Base-by-base conservation (phyloP, 768 basidiomycete genomes). In the Thelephora ganbajun region DNA sequence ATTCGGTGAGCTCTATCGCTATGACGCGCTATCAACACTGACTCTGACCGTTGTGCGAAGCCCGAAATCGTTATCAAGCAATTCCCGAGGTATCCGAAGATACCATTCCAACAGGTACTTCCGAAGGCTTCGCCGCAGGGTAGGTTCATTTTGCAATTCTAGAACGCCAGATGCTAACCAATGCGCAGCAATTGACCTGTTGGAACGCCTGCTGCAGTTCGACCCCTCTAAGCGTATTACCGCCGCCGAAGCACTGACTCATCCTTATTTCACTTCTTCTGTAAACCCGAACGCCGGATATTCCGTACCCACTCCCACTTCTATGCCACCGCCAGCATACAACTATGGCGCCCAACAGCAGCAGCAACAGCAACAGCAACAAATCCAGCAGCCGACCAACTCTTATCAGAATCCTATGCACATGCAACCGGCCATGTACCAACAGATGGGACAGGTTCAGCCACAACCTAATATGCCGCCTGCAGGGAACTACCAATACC, bases 151-250 rank as follows among this genome's bases (percentile, higher is more conserved):
- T 16, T 36, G 4, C 5, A 23, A 5, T 11, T 20, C 48, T 7
- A 16, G 11, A 7, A 33, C 37, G 41, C 33, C 11, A 18, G 44
- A 5, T 6, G 33, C 12, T 44, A 50, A n/a, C 50, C 48, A 42
- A 44, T 22, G 48, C 26, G 26, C 54, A 71, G 94, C 94, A 19
- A 76, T 97, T 60, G 91, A 97, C 63, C 76, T 98, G 2, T 80
- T 99, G 39, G 96, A 98, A 63, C 80, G 83, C 43, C 78, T 98
- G 39, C 77, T 99, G 43, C 92, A 97, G 58, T 99, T 98, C 59
- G 96, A 98, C 59, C 96, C 96, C 1, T 73, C 81, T 23, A 84
- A 90, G 56, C 83, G 96, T 47, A 79, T 93, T 42, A 86, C 90
- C 11, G 94, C 94, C 20, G 80, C 82, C 9, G 87, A 97, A 41